These are phyloP conservation scores for Paramecium tetraurelia DNA, from an alignment of 73 alveolate species.

Conservation along the genomic window DNA sequence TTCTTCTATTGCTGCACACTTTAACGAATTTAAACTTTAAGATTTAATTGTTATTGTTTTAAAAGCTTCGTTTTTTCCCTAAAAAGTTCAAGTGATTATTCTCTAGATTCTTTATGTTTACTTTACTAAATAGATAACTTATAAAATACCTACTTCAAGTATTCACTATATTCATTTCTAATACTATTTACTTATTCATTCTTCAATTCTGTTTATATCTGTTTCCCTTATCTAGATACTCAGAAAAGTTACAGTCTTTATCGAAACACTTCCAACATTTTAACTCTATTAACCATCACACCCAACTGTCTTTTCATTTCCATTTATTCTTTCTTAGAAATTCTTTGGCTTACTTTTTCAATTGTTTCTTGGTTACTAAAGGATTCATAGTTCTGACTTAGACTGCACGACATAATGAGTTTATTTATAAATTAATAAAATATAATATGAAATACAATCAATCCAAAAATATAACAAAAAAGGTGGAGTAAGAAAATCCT, in stretches of 20 bases:
- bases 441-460: not conserved
- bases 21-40: not conserved
- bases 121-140: not conserved
- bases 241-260: not conserved
- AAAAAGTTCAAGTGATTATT: not conserved
- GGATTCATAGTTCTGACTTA: not conserved
- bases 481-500: too few relatives aligned
- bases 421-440: not conserved
- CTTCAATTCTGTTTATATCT: not conserved
- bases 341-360: not conserved
- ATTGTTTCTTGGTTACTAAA: not conserved
- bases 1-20: not conserved
- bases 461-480: not conserved
- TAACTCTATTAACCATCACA: not conserved
- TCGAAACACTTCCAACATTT: not conserved
- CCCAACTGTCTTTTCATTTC: conserved; percentile 27
- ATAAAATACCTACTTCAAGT: not conserved
- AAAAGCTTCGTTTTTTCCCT: not conserved
- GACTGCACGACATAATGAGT: not conserved
- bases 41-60: not conserved
- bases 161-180: not conserved
- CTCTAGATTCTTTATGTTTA: conserved; percentile 14
- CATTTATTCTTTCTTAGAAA: conserved; percentile 28
- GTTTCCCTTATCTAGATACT: not conserved
- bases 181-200: not conserved